These are phyloP conservation scores for Leishmania arabica DNA, from an alignment of 208 protist species.

Conservation along the genomic window DNA sequence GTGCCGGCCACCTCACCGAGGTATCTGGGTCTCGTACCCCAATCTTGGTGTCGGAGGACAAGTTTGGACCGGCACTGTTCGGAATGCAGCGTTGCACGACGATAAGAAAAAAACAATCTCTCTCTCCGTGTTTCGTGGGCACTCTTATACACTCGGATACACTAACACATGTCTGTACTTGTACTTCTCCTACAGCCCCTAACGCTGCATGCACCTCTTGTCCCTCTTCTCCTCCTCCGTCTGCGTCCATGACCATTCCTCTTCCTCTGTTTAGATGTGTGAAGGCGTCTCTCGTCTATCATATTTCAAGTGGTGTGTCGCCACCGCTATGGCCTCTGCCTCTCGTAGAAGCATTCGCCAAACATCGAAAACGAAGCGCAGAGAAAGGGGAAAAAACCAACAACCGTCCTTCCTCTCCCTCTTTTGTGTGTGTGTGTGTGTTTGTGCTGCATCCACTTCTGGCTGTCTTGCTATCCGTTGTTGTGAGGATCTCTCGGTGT, in stretches of 20 bases:
- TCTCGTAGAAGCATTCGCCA: no score
- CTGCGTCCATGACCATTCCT: neutral
- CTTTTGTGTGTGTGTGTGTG: no score
- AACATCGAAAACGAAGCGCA: no score
- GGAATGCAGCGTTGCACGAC: neutral
- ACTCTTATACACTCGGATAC: neutral
- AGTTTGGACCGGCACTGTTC: neutral
- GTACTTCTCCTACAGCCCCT: neutral
- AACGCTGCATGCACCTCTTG: neutral
- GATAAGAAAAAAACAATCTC: neutral
- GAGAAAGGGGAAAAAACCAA: neutral
- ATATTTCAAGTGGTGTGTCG: no score
- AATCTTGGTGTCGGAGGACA: neutral
- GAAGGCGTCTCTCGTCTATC: no score
- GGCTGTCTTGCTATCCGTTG: neutral
- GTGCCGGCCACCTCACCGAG: neutral
- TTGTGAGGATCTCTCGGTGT: neutral
- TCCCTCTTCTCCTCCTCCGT: neutral
- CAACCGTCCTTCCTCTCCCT: neutral
- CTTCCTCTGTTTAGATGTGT: neutral
- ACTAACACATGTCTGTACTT: neutral
- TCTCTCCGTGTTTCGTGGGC: neutral
- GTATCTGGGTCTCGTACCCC: neutral
- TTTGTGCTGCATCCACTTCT: no score
- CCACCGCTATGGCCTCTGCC: no score